phyloP scores from a whole-genome alignment of 1,139 yeast species.

The Kurtzmaniella quercitrusa region DNA sequence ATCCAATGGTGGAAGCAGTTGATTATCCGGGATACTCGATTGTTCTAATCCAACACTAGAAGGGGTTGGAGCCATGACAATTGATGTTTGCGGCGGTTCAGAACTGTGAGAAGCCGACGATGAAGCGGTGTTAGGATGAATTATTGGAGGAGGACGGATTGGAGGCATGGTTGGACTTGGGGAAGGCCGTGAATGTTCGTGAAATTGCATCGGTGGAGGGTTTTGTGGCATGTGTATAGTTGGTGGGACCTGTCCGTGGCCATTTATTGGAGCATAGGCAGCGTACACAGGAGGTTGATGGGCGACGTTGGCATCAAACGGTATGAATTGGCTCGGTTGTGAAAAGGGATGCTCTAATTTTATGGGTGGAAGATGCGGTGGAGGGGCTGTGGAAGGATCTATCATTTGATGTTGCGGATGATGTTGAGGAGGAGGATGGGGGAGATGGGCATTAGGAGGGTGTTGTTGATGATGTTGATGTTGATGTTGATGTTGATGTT shows the following conservation, averaged over 20 bases:
- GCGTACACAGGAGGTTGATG: neutral
- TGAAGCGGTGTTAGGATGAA: neutral
- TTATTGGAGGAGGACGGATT: neutral
- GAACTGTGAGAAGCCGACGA: neutral
- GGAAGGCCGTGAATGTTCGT: neutral
- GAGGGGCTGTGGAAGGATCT: no score
- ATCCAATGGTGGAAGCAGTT: neutral
- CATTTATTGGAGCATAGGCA: neutral
- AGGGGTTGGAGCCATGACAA: neutral
- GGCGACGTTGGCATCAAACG: neutral
- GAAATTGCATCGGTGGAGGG: neutral
- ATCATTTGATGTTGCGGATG: neutral
- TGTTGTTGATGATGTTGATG: neutral
- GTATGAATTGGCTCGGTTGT: neutral
- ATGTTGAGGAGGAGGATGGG: neutral
- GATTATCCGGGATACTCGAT: no score
- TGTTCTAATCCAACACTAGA: neutral
- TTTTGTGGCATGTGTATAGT: neutral
- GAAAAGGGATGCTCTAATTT: neutral
- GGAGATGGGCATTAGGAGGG: neutral
- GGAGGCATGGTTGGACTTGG: neutral
- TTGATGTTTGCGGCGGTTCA: neutral
- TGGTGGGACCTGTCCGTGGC: neutral
- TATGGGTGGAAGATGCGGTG: neutral
- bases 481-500: neutral